phyloP scores from a whole-genome alignment of 139 green algal genomes.

The Picocystis salinarum region DNA sequence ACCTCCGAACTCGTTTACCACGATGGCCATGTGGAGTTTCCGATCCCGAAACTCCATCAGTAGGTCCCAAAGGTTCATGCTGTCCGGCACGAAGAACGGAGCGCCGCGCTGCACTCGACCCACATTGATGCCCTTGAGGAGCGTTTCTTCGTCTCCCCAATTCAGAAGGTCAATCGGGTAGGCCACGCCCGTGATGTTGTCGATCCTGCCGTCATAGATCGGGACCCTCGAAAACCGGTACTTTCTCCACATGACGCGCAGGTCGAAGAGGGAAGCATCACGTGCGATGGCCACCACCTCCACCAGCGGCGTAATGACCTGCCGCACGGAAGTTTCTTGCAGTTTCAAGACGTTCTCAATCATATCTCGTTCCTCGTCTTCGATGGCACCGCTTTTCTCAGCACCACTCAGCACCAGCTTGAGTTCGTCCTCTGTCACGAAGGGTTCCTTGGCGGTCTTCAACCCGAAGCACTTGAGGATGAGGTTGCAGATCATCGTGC shows the following conservation, averaged over 20 bases:
- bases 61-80: slow-evolving; percentile 23
- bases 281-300: slow-evolving; percentile 16
- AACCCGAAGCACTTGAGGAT: slow-evolving; percentile 19
- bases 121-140: slow-evolving; percentile 10
- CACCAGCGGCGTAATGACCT: slow-evolving; percentile 31
- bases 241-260: slow-evolving; percentile 16
- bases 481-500: slow-evolving; percentile 10
- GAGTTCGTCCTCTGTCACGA: slow-evolving; percentile 23
- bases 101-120: slow-evolving; percentile 8
- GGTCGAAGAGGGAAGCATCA: slow-evolving; percentile 14
- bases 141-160: slow-evolving; percentile 12
- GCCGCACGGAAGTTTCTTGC: slow-evolving; percentile 17
- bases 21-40: slow-evolving; percentile 31
- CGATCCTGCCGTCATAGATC: slow-evolving; percentile 20
- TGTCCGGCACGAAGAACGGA: slow-evolving; percentile 26
- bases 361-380: slow-evolving; percentile 24
- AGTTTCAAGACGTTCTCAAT: slow-evolving; percentile 27
- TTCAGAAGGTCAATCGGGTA: slow-evolving; percentile 22
- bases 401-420: slow-evolving; percentile 23
- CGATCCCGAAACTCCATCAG: slow-evolving; percentile 22
- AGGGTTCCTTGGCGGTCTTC: slow-evolving; percentile 12
- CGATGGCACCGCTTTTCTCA: slow-evolving; percentile 18
- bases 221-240: slow-evolving; percentile 20
- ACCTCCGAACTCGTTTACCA: slow-evolving; percentile 31
- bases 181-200: slow-evolving; percentile 30